Base-by-base conservation (phyloP, 257 asterid genomes). In the Eustoma russellianum region DNA sequence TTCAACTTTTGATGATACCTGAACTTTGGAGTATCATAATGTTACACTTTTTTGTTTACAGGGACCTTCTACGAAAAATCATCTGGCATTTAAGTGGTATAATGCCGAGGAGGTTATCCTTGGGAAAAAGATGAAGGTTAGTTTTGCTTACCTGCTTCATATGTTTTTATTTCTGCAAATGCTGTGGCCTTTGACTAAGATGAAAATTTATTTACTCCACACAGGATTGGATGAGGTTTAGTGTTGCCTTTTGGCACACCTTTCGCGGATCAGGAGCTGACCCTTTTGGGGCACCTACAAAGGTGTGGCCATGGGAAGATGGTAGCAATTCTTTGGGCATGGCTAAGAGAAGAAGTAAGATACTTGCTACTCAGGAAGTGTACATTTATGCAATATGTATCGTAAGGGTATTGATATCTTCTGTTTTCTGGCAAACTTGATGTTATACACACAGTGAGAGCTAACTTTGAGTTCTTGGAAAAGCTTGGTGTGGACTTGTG, bases 221-320 rank as follows among this genome's bases (percentile, higher is more conserved):
- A 17, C 61, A 92, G 97, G 99, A 92, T 45, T 92, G 99, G 99
- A 52, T 83, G 83, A 67, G 97, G 72, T 92, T 92, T 65, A 92
- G 99, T 47, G 74, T 92, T 68, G 99, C 99, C 5, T 92, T 92
- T 75, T 92, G 99, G 99, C 99, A 92, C 65, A 92, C 99, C n/a
- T 92, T 92, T 30, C 97, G 99, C 52, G 96, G 99, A 63, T 85
- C 92, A 0, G 99, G 99, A 18, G 84, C 70, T 7, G 99, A 92
- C 61, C 97, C 95, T 0, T 92, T 92, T 55, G 99, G 99, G 53
- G 86, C 95, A 11, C 85, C 97, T 15, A 92, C 99, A 7, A 92
- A 92, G 85, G n/a, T 50, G 50, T 92, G n/a, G 99, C 95, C 99
- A 0, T 92, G 99, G 99, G 99, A 92, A 74, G 99, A 92, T 69